These are phyloP conservation scores for Rutstroemia sp. DNA, from an alignment of 2,329 filamentous ascomycete genomes.

Conservation along the genomic window DNA sequence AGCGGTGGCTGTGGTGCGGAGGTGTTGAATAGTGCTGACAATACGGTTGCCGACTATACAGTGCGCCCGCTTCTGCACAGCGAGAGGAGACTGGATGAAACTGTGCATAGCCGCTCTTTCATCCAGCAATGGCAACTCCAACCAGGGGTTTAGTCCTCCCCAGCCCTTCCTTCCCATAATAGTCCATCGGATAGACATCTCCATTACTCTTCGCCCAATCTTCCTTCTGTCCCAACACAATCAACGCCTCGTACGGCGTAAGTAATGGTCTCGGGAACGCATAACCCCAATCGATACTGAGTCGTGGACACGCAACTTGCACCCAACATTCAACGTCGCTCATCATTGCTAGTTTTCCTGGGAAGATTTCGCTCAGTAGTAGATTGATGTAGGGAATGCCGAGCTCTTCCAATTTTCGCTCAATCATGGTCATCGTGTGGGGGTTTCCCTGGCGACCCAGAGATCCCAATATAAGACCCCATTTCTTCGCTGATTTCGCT, in stretches of 20 bases:
- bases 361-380: slow-evolving; percentile 90
- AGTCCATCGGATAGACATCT: slow-evolving; percentile 93
- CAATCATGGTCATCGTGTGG: slow-evolving; percentile 81
- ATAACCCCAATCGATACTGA: slow-evolving; percentile 99
- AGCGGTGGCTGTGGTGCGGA: too few relatives aligned
- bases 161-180: slow-evolving; percentile 86
- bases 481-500: slow-evolving; percentile 73
- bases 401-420: slow-evolving; percentile 61
- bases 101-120: background rate
- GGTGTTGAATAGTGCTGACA: too few relatives aligned
- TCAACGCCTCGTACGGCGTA: slow-evolving; percentile 90
- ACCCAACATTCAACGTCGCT: slow-evolving; percentile 94
- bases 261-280: slow-evolving; percentile 83
- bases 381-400: slow-evolving; percentile 80
- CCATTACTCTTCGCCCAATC: slow-evolving; percentile 58
- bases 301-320: slow-evolving; percentile 89
- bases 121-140: slow-evolving; percentile 13
- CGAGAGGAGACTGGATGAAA: too few relatives aligned
- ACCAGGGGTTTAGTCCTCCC: slow-evolving; percentile 58
- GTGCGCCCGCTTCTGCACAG: too few relatives aligned
- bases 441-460: slow-evolving; percentile 93
- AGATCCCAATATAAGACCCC: slow-evolving; percentile 90
- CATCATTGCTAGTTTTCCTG: slow-evolving; percentile 91
- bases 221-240: slow-evolving; percentile 73
- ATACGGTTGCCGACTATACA: too few relatives aligned